phyloP scores from a whole-genome alignment of 768 basidiomycete species.

The Mycena haematopus region DNA sequence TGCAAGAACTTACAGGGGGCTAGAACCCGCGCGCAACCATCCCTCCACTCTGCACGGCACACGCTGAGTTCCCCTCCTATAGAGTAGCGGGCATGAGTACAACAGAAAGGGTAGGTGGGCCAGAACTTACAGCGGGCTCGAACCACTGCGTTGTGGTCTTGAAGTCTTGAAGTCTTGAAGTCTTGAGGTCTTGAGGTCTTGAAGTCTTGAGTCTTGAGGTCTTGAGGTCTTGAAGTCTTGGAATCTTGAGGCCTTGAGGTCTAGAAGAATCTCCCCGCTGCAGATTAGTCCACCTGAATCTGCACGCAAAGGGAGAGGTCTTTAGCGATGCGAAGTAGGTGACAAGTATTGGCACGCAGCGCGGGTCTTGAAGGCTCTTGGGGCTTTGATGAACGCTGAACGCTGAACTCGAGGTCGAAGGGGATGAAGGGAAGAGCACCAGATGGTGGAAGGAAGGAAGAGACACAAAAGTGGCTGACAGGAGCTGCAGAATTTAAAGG shows the following conservation, averaged over 20 bases:
- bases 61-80: background rate
- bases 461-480: background rate
- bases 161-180: no score
- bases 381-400: no score
- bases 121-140: background rate
- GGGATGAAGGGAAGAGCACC: background rate
- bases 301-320: background rate
- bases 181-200: no score
- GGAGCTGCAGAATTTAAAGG: no score
- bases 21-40: background rate
- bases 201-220: no score
- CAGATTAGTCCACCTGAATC: no score
- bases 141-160: no score
- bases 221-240: no score
- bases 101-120: background rate
- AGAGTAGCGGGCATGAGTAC: background rate
- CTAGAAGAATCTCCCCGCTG: no score
- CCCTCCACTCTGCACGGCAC: no score
- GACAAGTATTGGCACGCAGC: background rate
- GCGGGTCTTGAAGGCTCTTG: background rate
- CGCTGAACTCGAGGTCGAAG: background rate
- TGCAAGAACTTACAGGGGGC: background rate
- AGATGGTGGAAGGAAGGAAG: background rate
- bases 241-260: no score
- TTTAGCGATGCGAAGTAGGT: background rate